Evolutionary conservation across 192 early-diverging fungal species (phyloP), one percentile per base, ranked within the genome.

Genomic region (Coemansia sp.): DNA sequence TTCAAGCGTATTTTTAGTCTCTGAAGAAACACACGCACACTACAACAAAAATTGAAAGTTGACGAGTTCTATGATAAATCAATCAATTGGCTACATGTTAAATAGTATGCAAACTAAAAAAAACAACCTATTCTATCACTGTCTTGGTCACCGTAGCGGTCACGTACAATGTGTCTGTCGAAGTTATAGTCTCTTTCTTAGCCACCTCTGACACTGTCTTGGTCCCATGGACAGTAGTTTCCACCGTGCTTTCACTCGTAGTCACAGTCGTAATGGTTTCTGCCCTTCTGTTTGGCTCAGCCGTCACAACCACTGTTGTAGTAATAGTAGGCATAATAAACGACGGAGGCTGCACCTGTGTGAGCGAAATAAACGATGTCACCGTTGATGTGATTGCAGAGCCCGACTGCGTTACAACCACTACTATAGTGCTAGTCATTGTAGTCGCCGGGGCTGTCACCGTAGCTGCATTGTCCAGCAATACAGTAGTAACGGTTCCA

Each of bases 131-230:
- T 8, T 14, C 50, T 53, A 15, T 53, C 50, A 53, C 50, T 29
- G 50, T 53, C 23, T 53, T 53, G 50, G 50, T 53, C 50, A 29
- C 50, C 1, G 62, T 64, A 64, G n/a, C 21, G 6, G 39, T 45
- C 62, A 45, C n/a, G 15, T 64, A 29, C 62, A 53, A 12, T 12
- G 64, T 53, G 21, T 38, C 64, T 37, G 64, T 66, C 11, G 53
- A 46, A 12, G 64, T 41, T 14, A 31, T 45, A 58, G 38, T 12
- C 29, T 38, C 39, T 4, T 12, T 50, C 12, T 23, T 27, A 15
- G 51, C 44, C 37, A 59, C 63, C 51, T 48, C 36, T 27, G 44
- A 6, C 17, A 31, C 72, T 23, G 53, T 37, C 21, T 4, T 29
- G 4, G 50, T 53, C 25, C 2, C 12, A 2, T 53, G 25, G 7